Conservation (phyloP, 768 basidiomycete species). For the Russula sp. region DNA sequence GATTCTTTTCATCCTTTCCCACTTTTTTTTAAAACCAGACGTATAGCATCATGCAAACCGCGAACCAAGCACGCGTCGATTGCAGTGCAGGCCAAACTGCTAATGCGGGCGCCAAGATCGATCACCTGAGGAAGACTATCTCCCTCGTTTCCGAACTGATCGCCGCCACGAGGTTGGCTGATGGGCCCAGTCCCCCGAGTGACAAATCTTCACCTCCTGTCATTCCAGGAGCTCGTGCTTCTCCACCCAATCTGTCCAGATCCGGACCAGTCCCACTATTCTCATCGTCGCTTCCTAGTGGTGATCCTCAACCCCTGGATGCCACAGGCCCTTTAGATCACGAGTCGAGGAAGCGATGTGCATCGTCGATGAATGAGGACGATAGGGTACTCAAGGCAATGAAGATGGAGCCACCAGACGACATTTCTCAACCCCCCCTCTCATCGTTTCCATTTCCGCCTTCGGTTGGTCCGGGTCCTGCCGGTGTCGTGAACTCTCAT, state of each 20-base stretch:
- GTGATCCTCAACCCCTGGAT: constrained; percentile 28
- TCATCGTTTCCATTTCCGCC: constrained; percentile 24
- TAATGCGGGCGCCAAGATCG: constrained; percentile 46
- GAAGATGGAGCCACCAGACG: constrained; percentile 47
- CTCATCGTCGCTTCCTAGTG: constrained; percentile 23
- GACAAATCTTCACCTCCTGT: constrained; percentile 20
- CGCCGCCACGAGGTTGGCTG: constrained; percentile 37
- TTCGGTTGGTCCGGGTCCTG: constrained; percentile 22
- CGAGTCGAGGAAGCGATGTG: constrained; percentile 46
- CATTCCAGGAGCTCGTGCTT: constrained; percentile 16
- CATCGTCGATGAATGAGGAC: constrained; percentile 41
- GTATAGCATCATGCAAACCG: constrained; percentile 54
- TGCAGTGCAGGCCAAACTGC: constrained; percentile 42
- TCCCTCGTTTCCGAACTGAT: constrained; percentile 50
- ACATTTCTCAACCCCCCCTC: constrained; percentile 28
- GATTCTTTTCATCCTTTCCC: constrained; percentile 22
- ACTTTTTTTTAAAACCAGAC: constrained; percentile 19
- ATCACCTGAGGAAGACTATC: constrained; percentile 51
- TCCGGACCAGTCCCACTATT: constrained; percentile 16
- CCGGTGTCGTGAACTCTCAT: constrained; percentile 17
- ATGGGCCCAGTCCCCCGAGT: constrained; percentile 31
- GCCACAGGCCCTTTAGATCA: constrained; percentile 34
- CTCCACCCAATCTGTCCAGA: constrained; percentile 19
- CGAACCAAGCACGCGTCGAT: constrained; percentile 49
- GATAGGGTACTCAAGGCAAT: constrained; percentile 40